Base-by-base conservation (phyloP, 805 yeast genomes). In the Barnettozyma botsteinii region DNA sequence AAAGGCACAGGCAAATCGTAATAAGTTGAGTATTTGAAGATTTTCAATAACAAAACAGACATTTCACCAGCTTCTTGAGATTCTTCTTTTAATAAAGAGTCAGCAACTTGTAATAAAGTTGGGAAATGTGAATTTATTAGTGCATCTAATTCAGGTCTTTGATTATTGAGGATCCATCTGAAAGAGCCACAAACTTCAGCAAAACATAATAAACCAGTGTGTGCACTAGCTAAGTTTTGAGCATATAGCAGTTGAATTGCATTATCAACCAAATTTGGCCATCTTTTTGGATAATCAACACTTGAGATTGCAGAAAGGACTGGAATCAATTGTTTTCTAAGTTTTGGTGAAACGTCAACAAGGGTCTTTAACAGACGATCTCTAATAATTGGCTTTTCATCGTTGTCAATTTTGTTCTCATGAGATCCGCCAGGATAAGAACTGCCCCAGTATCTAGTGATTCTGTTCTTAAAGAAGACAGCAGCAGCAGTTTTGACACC, bases 391-490 rank as follows among this genome's bases (percentile, higher is more conserved):
- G 85, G 85, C 54, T 80, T 84, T 56, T 91, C 97, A 44, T 75
- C 88, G 4, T 66, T 64, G 48, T 79, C 82, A 11, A 86, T 77
- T 15, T 42, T 47, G 22, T 47, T 43, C 7, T 58, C 54, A 9
- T 55, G 43, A n/a, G 51, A 54, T n/a, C 57, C 67, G 11, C 51
- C 56, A 13, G 48, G 47, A 11, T 59, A 41, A 2, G 42, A 33
- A 15, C 23, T 47, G 34, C 47, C 55, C 97, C 97, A 89, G 37
- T 74, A 69, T 27, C 75, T 69, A 13, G 69, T 65, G 18, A 87
- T 70, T 41, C 79, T 70, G 60, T 91, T 89, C 59, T 91, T 91
- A 60, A 87, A 76, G 60, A 77, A 86, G 5, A 91, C 79, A 0
- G 93, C 88, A 2, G 94, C 82, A 11, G 94, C 85, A 35, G 77